Evolutionary conservation across 177 flowering plant genomes (phyloP), one percentile per base, ranked within the genome.

Genomic region (Vitis hybrid): DNA sequence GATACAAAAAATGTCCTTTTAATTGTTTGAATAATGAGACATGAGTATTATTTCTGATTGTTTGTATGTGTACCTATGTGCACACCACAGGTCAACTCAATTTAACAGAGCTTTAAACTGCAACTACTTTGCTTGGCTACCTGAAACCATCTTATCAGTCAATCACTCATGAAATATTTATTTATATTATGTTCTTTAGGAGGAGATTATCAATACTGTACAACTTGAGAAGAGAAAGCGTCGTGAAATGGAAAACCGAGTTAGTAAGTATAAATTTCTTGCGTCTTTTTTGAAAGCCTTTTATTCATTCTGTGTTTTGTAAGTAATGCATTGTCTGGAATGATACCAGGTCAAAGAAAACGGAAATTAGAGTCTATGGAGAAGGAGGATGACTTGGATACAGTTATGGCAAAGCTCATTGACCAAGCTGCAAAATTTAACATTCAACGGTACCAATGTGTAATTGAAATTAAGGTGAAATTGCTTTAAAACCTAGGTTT

Each of bases 391-490:
- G 90, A 89, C 71, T 57, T 82, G 57, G 88, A 91, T 67, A 63
- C 79, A 51, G 75, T 49, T 64, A 72, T 88, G 63, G 79, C 74
- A 57, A 90, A 77, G 78, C 88, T 95, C 11, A 59, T 74, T 71
- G 91, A 83, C 65, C 77, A 87, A 72, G 90, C 79, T 76, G 77
- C 80, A 60, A 68, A 76, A 45, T 67, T 78, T 78, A 91, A 88
- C 70, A 58, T 11, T 63, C 80, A 83, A 72, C 86, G 97, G 39
- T 81, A 83, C 68, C 70, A 80, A 61, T 65, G 71, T 68, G 90
- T 86, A 31, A 78, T 85, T 29, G 79, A 82, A 53, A 65, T 86
- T 50, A 95, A 95, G 94, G 99, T 94, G 62, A 59, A 51, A 16
- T 70, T 72, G 57, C 61, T 20, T 67, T 72, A 53, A 26, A 34